A percentile compares a stretch with the other conserved stretches of the same genome.
These are phyloP conservation scores for Trifolium dubium DNA, from an alignment of 306 rosid genomes.

Conservation along the genomic window DNA sequence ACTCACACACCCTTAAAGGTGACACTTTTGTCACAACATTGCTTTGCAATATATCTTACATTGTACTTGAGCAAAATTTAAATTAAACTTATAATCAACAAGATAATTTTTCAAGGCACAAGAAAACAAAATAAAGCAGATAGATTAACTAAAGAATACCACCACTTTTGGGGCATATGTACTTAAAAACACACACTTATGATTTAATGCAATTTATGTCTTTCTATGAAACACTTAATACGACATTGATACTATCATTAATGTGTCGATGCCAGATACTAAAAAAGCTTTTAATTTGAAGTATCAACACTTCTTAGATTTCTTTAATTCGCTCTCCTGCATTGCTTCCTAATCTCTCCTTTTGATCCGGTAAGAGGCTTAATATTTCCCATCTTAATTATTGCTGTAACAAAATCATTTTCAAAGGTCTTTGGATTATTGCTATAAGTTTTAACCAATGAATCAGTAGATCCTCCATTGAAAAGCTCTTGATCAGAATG, in stretches of 20 bases:
- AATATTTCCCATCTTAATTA: conserved; percentile 84
- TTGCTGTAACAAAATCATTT: conserved; percentile 60
- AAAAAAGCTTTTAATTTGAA: not conserved
- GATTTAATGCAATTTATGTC: not conserved
- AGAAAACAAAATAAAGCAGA: conserved; percentile 21
- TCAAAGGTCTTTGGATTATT: conserved; percentile 41
- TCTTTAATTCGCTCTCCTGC: conserved; percentile 54
- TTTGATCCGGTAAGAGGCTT: conserved; percentile 73
- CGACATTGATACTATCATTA: not conserved
- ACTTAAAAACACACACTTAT: conserved; percentile 1
- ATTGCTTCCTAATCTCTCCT: conserved; percentile 74
- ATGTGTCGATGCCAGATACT: not conserved
- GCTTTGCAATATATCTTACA: conserved; percentile 36
- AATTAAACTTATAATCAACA: conserved; percentile 20
- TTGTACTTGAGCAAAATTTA: not conserved
- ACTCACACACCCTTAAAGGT: conserved; percentile 11
- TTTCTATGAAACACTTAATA: not conserved
- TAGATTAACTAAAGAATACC: conserved; percentile 8
- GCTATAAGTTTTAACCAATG: conserved; percentile 61
- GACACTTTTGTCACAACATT: conserved; percentile 13
- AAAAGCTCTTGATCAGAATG: conserved; percentile 77
- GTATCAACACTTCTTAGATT: not conserved
- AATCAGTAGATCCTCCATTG: conserved; percentile 72
- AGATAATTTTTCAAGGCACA: conserved; percentile 18
- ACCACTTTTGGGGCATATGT: conserved; percentile 40